Percentiles rank a stretch among this genome's conserved stretches.
Evolutionary conservation across 2,329 filamentous ascomycete genomes (phyloP).

Genomic region (Fusarium buxicola): DNA sequence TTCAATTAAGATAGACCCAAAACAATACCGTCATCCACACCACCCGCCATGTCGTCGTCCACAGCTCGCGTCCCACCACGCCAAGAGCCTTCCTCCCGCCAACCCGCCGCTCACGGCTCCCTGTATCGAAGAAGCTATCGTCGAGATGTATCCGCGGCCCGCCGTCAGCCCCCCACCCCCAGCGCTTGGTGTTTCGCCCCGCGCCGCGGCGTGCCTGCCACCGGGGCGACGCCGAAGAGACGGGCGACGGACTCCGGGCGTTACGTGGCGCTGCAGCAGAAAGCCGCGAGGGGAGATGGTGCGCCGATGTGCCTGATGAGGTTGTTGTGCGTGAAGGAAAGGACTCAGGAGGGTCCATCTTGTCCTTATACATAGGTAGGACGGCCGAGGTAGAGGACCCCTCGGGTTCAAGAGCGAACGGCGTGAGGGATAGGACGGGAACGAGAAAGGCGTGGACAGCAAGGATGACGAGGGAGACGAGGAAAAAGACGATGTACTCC

Average conservation of each 20-base stretch:
- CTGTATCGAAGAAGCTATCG: slow-evolving; percentile 59
- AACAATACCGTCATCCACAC: slow-evolving; percentile 70
- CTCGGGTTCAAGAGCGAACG: slow-evolving; percentile 63
- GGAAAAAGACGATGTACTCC: slow-evolving; percentile 75
- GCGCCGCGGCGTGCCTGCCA: slow-evolving; percentile 46
- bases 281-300: slow-evolving; percentile 40
- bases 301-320: slow-evolving; percentile 43
- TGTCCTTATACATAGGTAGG: slow-evolving; percentile 64
- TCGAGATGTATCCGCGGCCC: slow-evolving; percentile 67
- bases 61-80: slow-evolving; percentile 69
- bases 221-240: slow-evolving; percentile 28
- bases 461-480: slow-evolving; percentile 63
- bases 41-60: slow-evolving; percentile 70
- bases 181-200: slow-evolving; percentile 45
- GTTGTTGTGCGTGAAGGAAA: slow-evolving; percentile 25
- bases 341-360: slow-evolving; percentile 58
- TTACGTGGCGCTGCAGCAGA: slow-evolving; percentile 38
- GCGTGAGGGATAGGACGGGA: slow-evolving; percentile 63
- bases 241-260: slow-evolving; percentile 37
- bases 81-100: slow-evolving; percentile 52
- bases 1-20: slow-evolving; percentile 75
- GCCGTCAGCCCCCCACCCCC: slow-evolving; percentile 59
- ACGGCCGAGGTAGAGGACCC: slow-evolving; percentile 37
- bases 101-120: slow-evolving; percentile 38
- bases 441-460: slow-evolving; percentile 67